Base-by-base conservation (phyloP, 2,329 filamentous ascomycete species). In the Microcyclosporella mali region DNA sequence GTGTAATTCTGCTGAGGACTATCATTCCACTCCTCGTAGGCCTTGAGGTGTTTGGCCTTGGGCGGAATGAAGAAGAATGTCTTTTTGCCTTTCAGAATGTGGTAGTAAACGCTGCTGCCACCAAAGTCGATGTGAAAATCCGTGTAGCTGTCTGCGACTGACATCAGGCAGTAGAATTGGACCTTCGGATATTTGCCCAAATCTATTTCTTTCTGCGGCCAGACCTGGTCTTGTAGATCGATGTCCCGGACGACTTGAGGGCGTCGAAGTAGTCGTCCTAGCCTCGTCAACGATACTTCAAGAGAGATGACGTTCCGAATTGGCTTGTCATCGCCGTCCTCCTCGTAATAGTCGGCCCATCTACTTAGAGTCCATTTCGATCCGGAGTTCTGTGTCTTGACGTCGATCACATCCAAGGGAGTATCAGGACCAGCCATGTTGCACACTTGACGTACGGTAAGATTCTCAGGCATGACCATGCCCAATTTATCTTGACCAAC, bases 91-190 rank as follows among this genome's bases (percentile, higher is more conserved):
- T 79, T 80, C 41, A 84, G 63, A 49, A 84, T 83, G 55, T 84
- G 81, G 52, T 84, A 84, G 57, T 79, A 84, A 4, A 84, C 81
- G 1, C 80, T 84, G 3, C 81, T 84, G 4, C 81, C 81, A 28
- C 80, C 81, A 61, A 84, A 84, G 57, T 84, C 81, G 56, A 84
- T 81, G 61, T 84, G 81, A 52, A 84, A 84, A 60, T 84, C 81
- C 15, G 81, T 84, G 52, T 82, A 84, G 61, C 79, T 82, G 60
- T 84, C 80, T 10, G 79, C 78, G 16, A 83, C 79, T 4, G 81
- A 84, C 81, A 84, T 84, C 28, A 84, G 65, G 56, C 78, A 81
- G 64, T 82, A 82, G 56, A 81, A 83, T 46, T 82, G 79, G 6
- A 84, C 81, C 45, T 79, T 77, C 6, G 79, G 78, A 43, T 72